A percentile compares a stretch with the other conserved stretches of the same genome.
Evolutionary conservation across 345 rosid species (phyloP).

Genomic region (Crucihimalaya himalaica): DNA sequence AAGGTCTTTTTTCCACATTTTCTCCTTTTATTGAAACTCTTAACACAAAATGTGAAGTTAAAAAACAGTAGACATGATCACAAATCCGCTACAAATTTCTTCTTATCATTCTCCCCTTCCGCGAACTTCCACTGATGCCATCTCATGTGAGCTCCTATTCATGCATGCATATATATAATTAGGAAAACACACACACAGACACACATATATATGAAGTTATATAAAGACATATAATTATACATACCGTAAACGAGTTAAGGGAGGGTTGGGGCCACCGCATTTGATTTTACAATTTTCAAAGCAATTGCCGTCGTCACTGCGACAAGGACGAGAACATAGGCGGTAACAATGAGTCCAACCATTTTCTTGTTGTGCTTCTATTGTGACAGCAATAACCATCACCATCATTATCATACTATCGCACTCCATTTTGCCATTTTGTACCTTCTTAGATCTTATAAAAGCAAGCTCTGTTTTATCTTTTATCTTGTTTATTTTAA

Average conservation of each 20-base stretch:
- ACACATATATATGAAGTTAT: not conserved
- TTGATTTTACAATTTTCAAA: not conserved
- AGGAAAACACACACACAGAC: not conserved
- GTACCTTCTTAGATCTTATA: no score
- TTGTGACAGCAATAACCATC: not conserved
- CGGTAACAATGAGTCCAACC: not conserved
- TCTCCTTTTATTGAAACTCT: no score
- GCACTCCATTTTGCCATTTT: not conserved
- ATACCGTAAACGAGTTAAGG: not conserved
- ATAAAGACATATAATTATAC: not conserved
- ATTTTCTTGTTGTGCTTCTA: not conserved
- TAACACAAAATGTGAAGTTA: no score
- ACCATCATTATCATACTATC: not conserved
- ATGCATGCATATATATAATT: not conserved
- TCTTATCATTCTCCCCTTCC: not conserved
- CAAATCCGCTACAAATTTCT: not conserved
- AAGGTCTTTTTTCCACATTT: no score
- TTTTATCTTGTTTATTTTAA: not conserved
- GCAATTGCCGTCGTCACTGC: not conserved
- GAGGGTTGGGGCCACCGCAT: not conserved
- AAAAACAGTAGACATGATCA: not conserved
- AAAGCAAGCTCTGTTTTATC: not conserved
- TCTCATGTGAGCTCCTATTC: not conserved
- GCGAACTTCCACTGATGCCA: not conserved
- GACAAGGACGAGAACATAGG: not conserved